Percentiles rank a stretch among this genome's conserved stretches.
Conservation (phyloP, 768 basidiomycete species). For the Lactifluus echinatus region DNA sequence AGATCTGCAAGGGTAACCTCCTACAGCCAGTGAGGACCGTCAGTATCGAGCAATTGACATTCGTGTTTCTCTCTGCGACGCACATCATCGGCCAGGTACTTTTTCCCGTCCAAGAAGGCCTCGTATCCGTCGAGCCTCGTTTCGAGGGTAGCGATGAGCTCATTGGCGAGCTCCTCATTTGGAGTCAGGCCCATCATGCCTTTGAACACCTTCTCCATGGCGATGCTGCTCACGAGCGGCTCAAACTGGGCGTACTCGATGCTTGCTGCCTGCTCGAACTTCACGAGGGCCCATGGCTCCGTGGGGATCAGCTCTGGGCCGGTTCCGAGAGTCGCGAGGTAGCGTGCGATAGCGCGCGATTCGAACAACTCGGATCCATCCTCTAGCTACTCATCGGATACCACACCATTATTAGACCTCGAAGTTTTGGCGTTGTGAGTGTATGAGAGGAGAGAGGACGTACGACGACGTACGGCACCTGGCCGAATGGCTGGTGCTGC, state of each 20-base stretch:
- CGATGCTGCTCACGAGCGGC: neutral
- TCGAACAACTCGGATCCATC: conserved; percentile 26
- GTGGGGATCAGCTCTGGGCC: conserved; percentile 20
- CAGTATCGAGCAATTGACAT: neutral
- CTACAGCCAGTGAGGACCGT: neutral
- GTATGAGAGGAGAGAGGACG: neutral
- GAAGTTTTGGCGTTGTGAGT: too few species aligned
- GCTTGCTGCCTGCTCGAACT: conserved; percentile 26
- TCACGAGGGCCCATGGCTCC: conserved; percentile 21
- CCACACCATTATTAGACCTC: neutral
- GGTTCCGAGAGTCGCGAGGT: conserved; percentile 22
- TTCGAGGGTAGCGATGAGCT: neutral
- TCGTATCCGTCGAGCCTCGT: conserved; percentile 7
- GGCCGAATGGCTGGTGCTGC: conserved; percentile 14
- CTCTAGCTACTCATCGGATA: conserved; percentile 17
- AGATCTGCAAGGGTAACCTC: conserved; percentile 13
- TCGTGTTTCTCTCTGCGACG: neutral
- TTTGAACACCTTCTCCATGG: neutral
- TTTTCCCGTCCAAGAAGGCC: conserved; percentile 1
- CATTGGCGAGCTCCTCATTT: neutral
- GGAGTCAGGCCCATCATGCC: neutral
- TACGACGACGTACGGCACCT: conserved; percentile 7
- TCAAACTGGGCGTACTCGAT: conserved; percentile 21
- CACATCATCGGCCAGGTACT: conserved; percentile 17
- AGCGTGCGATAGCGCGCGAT: conserved; percentile 24